Conservation (phyloP, 768 basidiomycete genomes). For the Boletus subcaerulescens region DNA sequence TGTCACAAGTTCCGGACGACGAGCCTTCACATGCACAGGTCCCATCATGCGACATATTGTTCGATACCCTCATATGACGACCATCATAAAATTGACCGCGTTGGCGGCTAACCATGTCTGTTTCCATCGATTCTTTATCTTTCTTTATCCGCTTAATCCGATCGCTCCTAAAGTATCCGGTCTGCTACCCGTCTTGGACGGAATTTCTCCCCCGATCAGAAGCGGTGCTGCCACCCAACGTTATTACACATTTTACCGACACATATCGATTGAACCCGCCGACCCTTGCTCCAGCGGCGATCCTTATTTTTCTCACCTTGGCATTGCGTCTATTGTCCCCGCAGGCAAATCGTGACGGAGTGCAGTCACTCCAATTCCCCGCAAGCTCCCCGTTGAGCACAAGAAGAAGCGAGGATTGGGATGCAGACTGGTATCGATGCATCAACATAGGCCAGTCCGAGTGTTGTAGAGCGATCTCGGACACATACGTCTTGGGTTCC, state of each 20-base stretch:
- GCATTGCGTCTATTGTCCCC: conserved; percentile 27
- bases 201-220: conserved; percentile 44
- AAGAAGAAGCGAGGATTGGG: conserved; percentile 54
- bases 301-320: conserved; percentile 65
- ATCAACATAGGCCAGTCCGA: conserved; percentile 35
- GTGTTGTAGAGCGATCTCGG: conserved; percentile 35
- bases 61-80: conserved; percentile 43
- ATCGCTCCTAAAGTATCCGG: conserved; percentile 50
- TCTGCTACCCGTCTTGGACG: conserved; percentile 57
- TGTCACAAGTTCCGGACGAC: not conserved
- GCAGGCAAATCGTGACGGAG: not conserved
- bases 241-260: conserved; percentile 44
- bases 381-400: conserved; percentile 5
- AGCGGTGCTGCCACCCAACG: conserved; percentile 13
- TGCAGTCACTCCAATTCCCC: conserved; percentile 12
- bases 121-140: conserved; percentile 19
- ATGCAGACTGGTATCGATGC: conserved; percentile 67
- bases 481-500: conserved; percentile 60
- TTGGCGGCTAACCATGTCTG: conserved; percentile 62
- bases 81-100: conserved; percentile 58
- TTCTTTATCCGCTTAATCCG: conserved; percentile 3
- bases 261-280: conserved; percentile 49
- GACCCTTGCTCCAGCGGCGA: conserved; percentile 66
- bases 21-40: conserved; percentile 40
- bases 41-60: conserved; percentile 42